These are phyloP conservation scores for Ganoderma boninense DNA, from an alignment of 1,284 basidiomycete genomes.

Conservation along the genomic window DNA sequence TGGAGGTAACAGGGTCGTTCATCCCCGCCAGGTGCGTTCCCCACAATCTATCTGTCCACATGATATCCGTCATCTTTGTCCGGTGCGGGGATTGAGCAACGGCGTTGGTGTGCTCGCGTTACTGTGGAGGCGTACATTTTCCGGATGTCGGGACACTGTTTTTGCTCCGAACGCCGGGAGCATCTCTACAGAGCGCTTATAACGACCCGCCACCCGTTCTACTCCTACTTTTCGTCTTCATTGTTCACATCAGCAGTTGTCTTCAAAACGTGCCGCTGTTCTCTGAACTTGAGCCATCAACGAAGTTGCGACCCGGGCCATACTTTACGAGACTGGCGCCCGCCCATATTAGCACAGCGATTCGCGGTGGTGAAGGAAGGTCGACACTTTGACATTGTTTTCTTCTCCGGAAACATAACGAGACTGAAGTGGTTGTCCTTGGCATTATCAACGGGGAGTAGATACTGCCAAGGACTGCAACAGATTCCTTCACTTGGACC, in stretches of 20 bases:
- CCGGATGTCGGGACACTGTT: background rate
- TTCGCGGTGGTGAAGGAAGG: no score
- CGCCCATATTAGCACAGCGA: background rate
- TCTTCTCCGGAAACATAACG: background rate
- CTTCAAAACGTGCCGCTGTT: background rate
- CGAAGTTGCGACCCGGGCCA: background rate
- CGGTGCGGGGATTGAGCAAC: background rate
- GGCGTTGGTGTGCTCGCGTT: background rate
- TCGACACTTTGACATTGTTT: background rate
- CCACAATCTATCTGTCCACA: background rate
- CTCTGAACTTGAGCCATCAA: background rate
- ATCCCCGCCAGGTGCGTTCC: constrained; percentile 3
- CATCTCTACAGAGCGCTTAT: background rate
- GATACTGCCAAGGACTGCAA: background rate
- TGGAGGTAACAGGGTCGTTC: background rate
- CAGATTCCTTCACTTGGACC: background rate
- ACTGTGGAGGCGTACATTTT: background rate
- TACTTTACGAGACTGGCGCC: background rate
- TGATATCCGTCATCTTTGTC: background rate
- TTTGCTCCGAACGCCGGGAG: background rate
- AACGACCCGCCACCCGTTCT: background rate
- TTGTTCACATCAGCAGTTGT: background rate
- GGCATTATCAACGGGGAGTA: background rate
- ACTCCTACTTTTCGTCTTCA: background rate
- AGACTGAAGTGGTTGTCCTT: background rate